A percentile compares a stretch with the other conserved stretches of the same genome.
phyloP scores from a whole-genome alignment of 2,329 filamentous ascomycete species.

The Alternaria ethzedia region DNA sequence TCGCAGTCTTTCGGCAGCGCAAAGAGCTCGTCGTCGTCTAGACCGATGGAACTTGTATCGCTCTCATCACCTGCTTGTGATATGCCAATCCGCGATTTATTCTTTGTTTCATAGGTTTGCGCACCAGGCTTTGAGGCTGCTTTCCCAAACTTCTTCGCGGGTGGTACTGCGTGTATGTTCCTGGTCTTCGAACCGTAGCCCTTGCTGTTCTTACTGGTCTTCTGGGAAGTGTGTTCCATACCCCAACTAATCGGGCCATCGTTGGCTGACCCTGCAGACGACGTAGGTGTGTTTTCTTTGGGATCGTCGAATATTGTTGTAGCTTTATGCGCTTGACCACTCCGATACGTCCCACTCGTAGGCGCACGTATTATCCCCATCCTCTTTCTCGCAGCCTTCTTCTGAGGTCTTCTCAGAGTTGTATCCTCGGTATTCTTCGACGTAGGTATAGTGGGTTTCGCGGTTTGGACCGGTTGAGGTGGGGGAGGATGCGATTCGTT shows the following conservation, averaged over 20 bases:
- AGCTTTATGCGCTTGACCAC: slow-evolving; percentile 16
- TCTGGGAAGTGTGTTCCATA: slow-evolving; percentile 20
- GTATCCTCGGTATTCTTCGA: not conserved
- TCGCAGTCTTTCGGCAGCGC: not conserved
- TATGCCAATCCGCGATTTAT: not conserved
- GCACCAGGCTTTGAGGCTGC: not conserved
- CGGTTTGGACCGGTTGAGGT: slow-evolving; percentile 9
- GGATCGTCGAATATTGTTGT: slow-evolving; percentile 9
- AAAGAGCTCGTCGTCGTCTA: slow-evolving; percentile 6
- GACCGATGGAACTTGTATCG: slow-evolving; percentile 8
- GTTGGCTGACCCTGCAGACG: slow-evolving; percentile 6
- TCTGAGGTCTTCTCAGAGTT: slow-evolving; percentile 12
- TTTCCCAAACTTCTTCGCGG: slow-evolving; percentile 10
- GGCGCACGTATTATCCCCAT: slow-evolving; percentile 11
- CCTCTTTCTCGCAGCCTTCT: not conserved
- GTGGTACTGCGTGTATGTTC: slow-evolving; percentile 19
- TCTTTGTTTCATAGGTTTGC: not conserved
- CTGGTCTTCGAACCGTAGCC: slow-evolving; percentile 7
- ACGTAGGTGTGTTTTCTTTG: slow-evolving; percentile 25
- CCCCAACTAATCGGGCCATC: slow-evolving; percentile 6
- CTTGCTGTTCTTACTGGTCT: not conserved
- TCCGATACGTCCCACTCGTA: slow-evolving; percentile 8
- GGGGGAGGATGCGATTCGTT: slow-evolving; percentile 19
- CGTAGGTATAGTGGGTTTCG: not conserved
- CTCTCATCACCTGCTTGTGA: not conserved